Percentiles rank a stretch among this genome's conserved stretches.
Evolutionary conservation across 2,329 filamentous ascomycete species (phyloP).

Genomic region (Microsporum ferrugineum): DNA sequence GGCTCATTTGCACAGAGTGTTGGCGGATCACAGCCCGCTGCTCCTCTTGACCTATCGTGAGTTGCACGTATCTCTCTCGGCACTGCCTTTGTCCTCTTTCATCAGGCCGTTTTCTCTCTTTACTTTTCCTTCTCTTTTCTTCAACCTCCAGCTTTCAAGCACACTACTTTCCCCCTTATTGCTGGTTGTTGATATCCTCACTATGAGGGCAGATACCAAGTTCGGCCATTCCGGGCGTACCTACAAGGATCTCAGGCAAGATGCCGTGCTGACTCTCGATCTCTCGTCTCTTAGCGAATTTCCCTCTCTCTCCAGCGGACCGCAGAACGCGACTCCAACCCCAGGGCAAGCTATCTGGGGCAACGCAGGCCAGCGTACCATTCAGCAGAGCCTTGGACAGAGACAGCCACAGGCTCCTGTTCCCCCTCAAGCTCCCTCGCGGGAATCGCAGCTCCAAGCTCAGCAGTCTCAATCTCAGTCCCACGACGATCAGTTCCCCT

Average conservation of each 20-base stretch:
- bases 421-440: slow-evolving; percentile 32
- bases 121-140: background rate
- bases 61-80: slow-evolving; percentile 21
- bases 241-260: background rate
- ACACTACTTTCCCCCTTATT: background rate
- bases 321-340: slow-evolving; percentile 42
- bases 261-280: slow-evolving; percentile 11
- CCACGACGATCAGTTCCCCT: slow-evolving; percentile 39
- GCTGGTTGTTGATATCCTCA: background rate
- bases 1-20: slow-evolving; percentile 48
- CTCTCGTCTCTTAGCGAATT: slow-evolving; percentile 43
- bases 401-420: slow-evolving; percentile 36
- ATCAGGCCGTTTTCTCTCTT: background rate
- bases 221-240: background rate
- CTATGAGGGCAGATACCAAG: slow-evolving; percentile 1
- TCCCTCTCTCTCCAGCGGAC: slow-evolving; percentile 47
- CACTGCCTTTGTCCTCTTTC: background rate
- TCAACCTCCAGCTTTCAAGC: background rate
- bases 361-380: slow-evolving; percentile 44
- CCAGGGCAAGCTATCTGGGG: slow-evolving; percentile 46
- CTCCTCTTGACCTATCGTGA: slow-evolving; percentile 47
- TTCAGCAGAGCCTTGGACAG: slow-evolving; percentile 44
- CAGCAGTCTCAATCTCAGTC: slow-evolving; percentile 34
- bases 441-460: slow-evolving; percentile 32
- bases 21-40: slow-evolving; percentile 42